Evolutionary conservation across 2,329 filamentous ascomycete species (phyloP).

Genomic region (Penicillium sp.): DNA sequence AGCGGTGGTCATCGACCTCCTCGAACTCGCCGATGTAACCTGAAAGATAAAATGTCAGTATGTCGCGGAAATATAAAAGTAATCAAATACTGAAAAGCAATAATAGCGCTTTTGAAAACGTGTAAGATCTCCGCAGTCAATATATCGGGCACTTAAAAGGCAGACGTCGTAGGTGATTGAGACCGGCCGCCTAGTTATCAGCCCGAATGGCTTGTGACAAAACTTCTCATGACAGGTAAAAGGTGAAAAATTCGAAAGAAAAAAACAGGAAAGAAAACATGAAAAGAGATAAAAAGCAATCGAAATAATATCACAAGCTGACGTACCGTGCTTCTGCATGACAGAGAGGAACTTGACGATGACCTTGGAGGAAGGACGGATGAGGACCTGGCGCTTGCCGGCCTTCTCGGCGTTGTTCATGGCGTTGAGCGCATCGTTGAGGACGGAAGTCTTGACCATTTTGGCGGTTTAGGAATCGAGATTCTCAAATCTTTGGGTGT

Average conservation of each 20-base stretch:
- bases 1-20: constrained; percentile 98
- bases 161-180: constrained; percentile 81
- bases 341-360: constrained; percentile 99
- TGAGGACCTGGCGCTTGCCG: constrained; percentile 98
- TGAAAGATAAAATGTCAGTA: constrained; percentile 59
- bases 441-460: constrained; percentile 99
- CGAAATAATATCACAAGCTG: neutral
- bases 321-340: constrained; percentile 99
- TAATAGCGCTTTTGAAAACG: constrained; percentile 71
- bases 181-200: constrained; percentile 99
- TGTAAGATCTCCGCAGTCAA: constrained; percentile 92
- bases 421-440: constrained; percentile 98
- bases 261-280: neutral
- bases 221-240: neutral
- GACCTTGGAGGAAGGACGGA: constrained; percentile 98
- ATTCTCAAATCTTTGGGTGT: constrained; percentile 53
- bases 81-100: constrained; percentile 65
- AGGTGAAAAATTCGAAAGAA: constrained; percentile 5
- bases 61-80: constrained; percentile 97
- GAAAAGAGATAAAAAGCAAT: constrained; percentile 12
- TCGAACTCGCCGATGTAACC: constrained; percentile 99
- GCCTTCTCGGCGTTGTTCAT: constrained; percentile 99
- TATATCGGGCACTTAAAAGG: constrained; percentile 99
- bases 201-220: constrained; percentile 66
- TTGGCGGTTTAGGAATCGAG: constrained; percentile 64